Base-by-base conservation (phyloP, 495 filamentous ascomycete genomes). In the Xylaria castorea region DNA sequence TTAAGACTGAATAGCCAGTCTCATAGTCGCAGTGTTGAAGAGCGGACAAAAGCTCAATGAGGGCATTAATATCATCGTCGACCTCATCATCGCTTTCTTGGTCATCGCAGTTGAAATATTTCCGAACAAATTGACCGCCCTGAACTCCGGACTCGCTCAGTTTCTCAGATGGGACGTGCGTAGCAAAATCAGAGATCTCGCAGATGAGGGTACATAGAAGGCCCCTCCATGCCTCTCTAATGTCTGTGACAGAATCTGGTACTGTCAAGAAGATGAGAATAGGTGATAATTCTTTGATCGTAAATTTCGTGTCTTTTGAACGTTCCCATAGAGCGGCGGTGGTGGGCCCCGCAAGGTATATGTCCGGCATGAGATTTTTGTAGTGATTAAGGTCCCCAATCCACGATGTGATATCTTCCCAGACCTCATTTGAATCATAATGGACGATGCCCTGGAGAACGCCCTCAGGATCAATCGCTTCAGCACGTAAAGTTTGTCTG, bases 171-270 rank as follows among this genome's bases (percentile, higher is more conserved):
- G 25, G 12, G 1, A 65, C 22, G 16, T 20, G n/a, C 3, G 0
- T 46, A 1, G 48, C 3, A 8, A 30, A 20, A 25, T 7, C 1
- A 16, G 62, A 46, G 20, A 65, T 32, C 25, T 18, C 12, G n/a
- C 32, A 46, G 22, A 65, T 65, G 4, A 65, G 40, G 12, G 62
- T 65, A 32, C 40, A 65, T 22, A 65, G 62, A 9, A 65, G n/a
- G 22, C 25, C 3, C 25, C 62, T 65, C 62, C 36, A 65, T 11
- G 40, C 40, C n/a, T 0, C 3, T 20, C 5, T 9, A 5, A 4
- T 16, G 9, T 46, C 62, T 1, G 25, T 46, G 38, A 65, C 32
- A 40, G 12, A 3, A 18, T 65, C 62, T 48, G 62, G 62, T 2
- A 32, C 40, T 2, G 20, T 40, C 9, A 62, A 11, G n/a, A 62